These are phyloP conservation scores for Penicillium sp. DNA, from an alignment of 2,329 filamentous ascomycete genomes.

Conservation along the genomic window DNA sequence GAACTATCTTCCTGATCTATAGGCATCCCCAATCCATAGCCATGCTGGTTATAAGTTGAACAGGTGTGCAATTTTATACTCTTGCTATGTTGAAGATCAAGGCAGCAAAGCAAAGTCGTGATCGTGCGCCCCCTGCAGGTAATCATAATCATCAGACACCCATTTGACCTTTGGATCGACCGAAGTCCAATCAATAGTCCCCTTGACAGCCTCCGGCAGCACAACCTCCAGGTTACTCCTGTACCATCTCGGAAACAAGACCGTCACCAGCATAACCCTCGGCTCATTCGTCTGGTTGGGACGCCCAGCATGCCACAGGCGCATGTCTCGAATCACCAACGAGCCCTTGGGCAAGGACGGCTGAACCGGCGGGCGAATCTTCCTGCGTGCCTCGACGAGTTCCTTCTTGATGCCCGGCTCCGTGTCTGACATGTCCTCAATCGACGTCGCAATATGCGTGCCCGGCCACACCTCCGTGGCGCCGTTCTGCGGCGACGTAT, in stretches of 20 bases:
- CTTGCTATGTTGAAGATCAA: background rate
- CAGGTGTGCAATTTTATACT: too few relatives aligned
- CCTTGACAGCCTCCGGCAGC: slow-evolving; percentile 27
- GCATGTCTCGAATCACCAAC: slow-evolving; percentile 45
- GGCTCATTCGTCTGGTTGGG: slow-evolving; percentile 42
- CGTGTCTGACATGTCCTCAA: slow-evolving; percentile 19
- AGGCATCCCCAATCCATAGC: too few relatives aligned
- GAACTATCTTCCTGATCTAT: too few relatives aligned
- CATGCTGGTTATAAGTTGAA: too few relatives aligned
- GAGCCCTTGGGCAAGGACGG: slow-evolving; percentile 41
- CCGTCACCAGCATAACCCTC: slow-evolving; percentile 44
- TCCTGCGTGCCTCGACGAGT: slow-evolving; percentile 28
- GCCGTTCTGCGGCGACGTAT: slow-evolving; percentile 44
- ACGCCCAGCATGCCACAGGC: slow-evolving; percentile 50
- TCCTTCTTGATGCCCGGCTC: slow-evolving; percentile 29
- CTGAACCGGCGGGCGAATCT: slow-evolving; percentile 35
- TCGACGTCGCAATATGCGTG: slow-evolving; percentile 40
- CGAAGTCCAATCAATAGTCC: slow-evolving; percentile 32
- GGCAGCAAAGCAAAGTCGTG: slow-evolving; percentile 30
- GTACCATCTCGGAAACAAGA: slow-evolving; percentile 38
- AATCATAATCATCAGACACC: slow-evolving; percentile 34
- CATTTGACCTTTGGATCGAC: slow-evolving; percentile 34
- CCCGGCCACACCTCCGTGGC: slow-evolving; percentile 52
- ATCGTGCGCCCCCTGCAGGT: slow-evolving; percentile 34
- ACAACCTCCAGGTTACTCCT: slow-evolving; percentile 28